Conservation (phyloP, 441 rosid species). For the Pelargonium citronellum region DNA sequence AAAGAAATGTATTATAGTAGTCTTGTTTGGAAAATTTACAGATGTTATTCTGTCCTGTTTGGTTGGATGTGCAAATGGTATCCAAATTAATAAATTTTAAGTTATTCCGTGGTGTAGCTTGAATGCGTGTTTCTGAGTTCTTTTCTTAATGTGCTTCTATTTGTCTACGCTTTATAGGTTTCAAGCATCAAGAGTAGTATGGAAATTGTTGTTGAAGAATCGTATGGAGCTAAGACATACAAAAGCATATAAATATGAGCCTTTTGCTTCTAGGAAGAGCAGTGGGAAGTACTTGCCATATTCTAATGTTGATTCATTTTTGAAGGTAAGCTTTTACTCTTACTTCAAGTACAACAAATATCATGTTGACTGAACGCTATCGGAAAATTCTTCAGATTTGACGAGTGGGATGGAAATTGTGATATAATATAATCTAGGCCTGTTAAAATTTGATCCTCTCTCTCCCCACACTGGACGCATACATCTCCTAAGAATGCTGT, state of each 20-base stretch:
- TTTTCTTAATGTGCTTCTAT: background rate
- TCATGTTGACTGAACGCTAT: background rate
- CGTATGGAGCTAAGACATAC: constrained; percentile 19
- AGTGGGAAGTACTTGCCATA: constrained; percentile 33
- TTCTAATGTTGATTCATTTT: constrained; percentile 31
- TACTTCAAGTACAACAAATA: background rate
- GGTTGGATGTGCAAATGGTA: background rate
- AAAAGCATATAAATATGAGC: constrained; percentile 21
- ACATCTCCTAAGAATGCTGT: no score
- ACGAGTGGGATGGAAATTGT: no score
- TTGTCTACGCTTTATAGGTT: constrained; percentile 22
- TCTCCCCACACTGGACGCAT: no score
- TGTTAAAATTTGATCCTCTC: no score
- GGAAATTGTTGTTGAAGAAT: constrained; percentile 25
- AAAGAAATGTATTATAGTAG: background rate
- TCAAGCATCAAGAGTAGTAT: constrained; percentile 27
- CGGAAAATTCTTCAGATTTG: no score
- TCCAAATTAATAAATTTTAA: background rate
- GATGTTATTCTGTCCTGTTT: background rate
- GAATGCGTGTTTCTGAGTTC: background rate
- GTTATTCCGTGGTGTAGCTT: background rate
- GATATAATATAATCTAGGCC: no score
- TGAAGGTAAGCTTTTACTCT: constrained; percentile 25
- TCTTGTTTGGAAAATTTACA: background rate
- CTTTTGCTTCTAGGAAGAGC: constrained; percentile 25